phyloP scores from a whole-genome alignment of 805 yeast species.

The Kregervanrija delftensis region DNA sequence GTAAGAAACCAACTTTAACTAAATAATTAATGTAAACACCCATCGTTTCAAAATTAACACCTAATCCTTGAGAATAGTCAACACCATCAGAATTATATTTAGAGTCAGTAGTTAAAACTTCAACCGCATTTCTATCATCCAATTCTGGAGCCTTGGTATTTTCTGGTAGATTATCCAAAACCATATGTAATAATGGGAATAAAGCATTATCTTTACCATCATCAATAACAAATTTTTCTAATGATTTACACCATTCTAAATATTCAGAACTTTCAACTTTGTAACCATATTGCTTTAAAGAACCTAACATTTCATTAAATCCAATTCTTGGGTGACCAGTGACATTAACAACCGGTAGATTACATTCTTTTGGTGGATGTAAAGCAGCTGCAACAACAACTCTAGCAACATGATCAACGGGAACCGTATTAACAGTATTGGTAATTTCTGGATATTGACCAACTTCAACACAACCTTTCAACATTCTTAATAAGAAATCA shows the following conservation, averaged over 20 bases:
- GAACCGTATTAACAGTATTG: slow-evolving; percentile 91
- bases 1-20: slow-evolving; percentile 72
- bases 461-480: slow-evolving; percentile 89
- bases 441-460: slow-evolving; percentile 80
- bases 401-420: slow-evolving; percentile 96
- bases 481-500: slow-evolving; percentile 88
- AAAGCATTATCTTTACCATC: slow-evolving; percentile 76
- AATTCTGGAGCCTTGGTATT: slow-evolving; percentile 93
- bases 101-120: slow-evolving; percentile 56
- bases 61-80: slow-evolving; percentile 65
- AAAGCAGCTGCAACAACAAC: slow-evolving; percentile 79
- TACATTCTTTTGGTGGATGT: slow-evolving; percentile 52
- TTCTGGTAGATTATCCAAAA: slow-evolving; percentile 83
- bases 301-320: slow-evolving; percentile 66
- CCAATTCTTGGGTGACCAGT: slow-evolving; percentile 92
- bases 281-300: slow-evolving; percentile 69
- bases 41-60: slow-evolving; percentile 60
- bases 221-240: slow-evolving; percentile 74
- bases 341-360: slow-evolving; percentile 76
- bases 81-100: slow-evolving; percentile 42
- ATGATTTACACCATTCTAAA: slow-evolving; percentile 65
- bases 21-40: slow-evolving; percentile 78
- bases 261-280: slow-evolving; percentile 56
- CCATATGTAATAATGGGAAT: slow-evolving; percentile 91
- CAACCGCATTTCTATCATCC: slow-evolving; percentile 78